Percentiles rank a stretch among this genome's conserved stretches.
Evolutionary conservation across 805 yeast species (phyloP).

Genomic region (Ogataea zsoltii): DNA sequence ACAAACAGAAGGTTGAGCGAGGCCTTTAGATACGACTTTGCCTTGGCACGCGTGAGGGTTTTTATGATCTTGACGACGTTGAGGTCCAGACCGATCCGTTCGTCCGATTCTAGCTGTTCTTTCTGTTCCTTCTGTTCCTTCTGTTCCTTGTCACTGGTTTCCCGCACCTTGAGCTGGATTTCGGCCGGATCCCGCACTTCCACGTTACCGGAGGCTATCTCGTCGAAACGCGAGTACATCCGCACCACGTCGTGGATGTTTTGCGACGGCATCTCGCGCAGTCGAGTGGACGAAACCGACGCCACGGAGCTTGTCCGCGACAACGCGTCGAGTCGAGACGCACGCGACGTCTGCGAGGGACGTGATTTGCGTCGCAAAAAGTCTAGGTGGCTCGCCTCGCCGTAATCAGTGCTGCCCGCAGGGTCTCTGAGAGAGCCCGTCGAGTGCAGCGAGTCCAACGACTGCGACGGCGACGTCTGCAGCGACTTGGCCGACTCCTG

Average conservation of each 20-base stretch:
- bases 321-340: no score
- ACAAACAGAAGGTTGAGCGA: constrained; percentile 22
- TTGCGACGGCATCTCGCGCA: constrained; percentile 42
- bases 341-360: background rate
- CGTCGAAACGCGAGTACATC: constrained; percentile 52
- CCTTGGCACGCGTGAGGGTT: constrained; percentile 4
- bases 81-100: constrained; percentile 1
- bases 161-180: constrained; percentile 6
- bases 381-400: constrained; percentile 6
- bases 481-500: background rate
- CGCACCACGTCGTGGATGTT: constrained; percentile 46
- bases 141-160: background rate
- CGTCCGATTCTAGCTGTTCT: background rate
- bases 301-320: background rate
- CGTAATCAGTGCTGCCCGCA: background rate
- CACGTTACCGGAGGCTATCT: constrained; percentile 24
- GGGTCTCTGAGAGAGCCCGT: constrained; percentile 1
- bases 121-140: background rate
- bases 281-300: constrained; percentile 12
- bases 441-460: constrained; percentile 14
- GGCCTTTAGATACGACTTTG: constrained; percentile 4
- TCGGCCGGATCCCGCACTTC: constrained; percentile 20
- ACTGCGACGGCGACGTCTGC: background rate
- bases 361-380: constrained; percentile 5
- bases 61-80: constrained; percentile 1